These are phyloP conservation scores for Gossypium sturtianum DNA, from an alignment of 345 rosid species.

Conservation along the genomic window DNA sequence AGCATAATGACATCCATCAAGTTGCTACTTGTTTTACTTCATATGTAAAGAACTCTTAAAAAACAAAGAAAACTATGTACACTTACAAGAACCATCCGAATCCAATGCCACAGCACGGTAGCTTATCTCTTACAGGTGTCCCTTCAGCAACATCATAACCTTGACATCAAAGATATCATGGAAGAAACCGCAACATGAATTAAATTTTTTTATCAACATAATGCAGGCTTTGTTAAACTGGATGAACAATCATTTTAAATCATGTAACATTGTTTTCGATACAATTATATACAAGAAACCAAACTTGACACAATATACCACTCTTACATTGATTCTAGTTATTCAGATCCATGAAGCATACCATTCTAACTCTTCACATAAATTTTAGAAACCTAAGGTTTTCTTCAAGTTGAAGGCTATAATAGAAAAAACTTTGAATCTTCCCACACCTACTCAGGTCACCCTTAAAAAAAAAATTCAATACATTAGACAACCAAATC, in stretches of 20 bases:
- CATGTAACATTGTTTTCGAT: not conserved
- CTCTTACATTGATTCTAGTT: not conserved
- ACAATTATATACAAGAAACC: not conserved
- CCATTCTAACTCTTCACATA: not conserved
- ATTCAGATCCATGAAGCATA: not conserved
- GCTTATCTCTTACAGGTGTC: slow-evolving; percentile 65
- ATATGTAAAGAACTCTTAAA: not conserved
- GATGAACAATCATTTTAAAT: not conserved
- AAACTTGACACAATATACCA: not conserved
- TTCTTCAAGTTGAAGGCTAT: not conserved
- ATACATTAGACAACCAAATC: not conserved
- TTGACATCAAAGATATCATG: slow-evolving; percentile 16
- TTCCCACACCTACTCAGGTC: not conserved
- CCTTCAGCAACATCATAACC: slow-evolving; percentile 85
- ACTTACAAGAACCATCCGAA: slow-evolving; percentile 87
- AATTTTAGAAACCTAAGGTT: not conserved
- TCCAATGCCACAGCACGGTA: slow-evolving; percentile 88
- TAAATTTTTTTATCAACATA: not conserved
- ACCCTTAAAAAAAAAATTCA: not conserved
- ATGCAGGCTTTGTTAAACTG: not conserved
- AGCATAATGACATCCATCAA: not conserved
- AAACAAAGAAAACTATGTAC: not conserved
- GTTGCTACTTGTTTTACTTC: not conserved
- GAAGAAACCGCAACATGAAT: not conserved
- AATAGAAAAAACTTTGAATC: not conserved